Percentiles rank a stretch among this genome's conserved stretches.
These are phyloP conservation scores for Trichoderma asperellum DNA, from an alignment of 2,329 filamentous ascomycete species.

Conservation along the genomic window DNA sequence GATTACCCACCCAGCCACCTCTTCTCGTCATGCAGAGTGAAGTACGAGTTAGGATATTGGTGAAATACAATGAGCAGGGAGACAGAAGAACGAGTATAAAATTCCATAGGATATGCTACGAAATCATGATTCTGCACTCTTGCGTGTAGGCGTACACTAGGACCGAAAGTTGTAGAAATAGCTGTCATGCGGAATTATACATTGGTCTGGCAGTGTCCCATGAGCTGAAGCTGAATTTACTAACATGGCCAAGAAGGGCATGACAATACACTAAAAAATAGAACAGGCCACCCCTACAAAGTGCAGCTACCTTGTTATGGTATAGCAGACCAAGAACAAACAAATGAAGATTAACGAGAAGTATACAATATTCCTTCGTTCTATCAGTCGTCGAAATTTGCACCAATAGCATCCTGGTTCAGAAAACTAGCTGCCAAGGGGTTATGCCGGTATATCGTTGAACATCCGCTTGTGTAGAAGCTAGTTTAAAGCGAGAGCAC, in stretches of 20 bases:
- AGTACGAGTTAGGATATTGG: not conserved
- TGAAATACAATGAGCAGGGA: not conserved
- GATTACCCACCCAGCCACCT: not conserved
- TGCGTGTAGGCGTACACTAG: not conserved
- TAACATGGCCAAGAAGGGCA: not conserved
- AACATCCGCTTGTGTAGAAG: conserved; percentile 1
- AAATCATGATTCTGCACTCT: not conserved
- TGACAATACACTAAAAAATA: not conserved
- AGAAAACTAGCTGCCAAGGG: not conserved
- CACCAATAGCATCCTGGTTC: not conserved
- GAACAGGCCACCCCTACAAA: not conserved
- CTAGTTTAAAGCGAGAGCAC: not conserved
- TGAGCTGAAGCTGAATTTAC: not conserved
- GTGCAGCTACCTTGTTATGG: not conserved
- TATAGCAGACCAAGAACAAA: not conserved
- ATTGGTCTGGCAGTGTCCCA: not conserved
- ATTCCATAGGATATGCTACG: not conserved
- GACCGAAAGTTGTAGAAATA: not conserved
- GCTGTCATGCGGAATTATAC: too few relatives aligned
- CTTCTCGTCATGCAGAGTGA: not conserved
- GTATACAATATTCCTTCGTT: not conserved
- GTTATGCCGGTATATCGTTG: not conserved
- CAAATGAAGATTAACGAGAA: not conserved
- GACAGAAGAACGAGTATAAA: not conserved
- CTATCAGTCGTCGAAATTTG: not conserved